Evolutionary conservation across 305 asterid genomes (phyloP).

Genomic region (Fraxinus greggii): DNA sequence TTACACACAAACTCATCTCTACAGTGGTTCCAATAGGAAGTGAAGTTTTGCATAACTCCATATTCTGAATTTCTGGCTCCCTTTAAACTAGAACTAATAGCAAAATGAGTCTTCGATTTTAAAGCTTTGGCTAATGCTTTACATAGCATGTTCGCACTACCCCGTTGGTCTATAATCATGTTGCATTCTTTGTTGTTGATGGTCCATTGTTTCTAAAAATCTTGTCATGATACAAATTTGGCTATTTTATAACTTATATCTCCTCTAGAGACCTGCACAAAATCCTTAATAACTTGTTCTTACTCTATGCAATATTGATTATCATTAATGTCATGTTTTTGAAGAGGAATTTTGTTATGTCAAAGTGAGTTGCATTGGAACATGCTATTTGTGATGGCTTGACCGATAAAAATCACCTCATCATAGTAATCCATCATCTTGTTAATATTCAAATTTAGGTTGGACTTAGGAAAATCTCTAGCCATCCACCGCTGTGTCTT

Average conservation of each 20-base stretch:
- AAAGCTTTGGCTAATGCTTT: neutral
- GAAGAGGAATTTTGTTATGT: neutral
- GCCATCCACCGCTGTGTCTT: neutral
- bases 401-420: neutral
- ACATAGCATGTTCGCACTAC: neutral
- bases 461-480: neutral
- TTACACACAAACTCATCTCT: neutral
- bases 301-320: neutral
- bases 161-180: neutral
- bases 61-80: neutral
- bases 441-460: neutral
- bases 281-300: neutral
- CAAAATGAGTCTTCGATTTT: neutral
- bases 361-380: neutral
- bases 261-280: neutral
- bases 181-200: neutral
- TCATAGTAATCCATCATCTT: neutral
- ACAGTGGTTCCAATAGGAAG: neutral
- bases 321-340: neutral
- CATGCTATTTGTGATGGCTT: neutral
- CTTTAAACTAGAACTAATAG: neutral
- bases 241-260: neutral
- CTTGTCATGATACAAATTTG: neutral
- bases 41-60: neutral
- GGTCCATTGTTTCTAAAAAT: neutral